Evolutionary conservation across 768 basidiomycete species (phyloP), one percentile per base, ranked within the genome.

Genomic region (Trametes meyenii): DNA sequence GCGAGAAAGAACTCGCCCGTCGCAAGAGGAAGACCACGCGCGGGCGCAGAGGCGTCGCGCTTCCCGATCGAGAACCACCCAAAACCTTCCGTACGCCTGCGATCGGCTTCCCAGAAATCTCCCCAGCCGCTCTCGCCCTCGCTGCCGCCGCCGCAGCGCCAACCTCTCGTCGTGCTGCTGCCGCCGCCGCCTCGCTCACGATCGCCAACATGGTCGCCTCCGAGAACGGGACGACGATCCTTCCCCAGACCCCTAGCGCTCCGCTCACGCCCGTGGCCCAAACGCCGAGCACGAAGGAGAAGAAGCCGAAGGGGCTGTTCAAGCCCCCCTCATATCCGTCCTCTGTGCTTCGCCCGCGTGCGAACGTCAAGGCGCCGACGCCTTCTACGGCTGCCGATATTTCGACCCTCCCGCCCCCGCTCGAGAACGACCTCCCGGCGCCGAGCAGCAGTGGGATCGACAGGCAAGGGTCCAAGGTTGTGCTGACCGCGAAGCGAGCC

Each of bases 131-230:
- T 0, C 76, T 90, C 43, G 89, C 90, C 0, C 72, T 85, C 7
- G 86, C 84, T 1, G 83, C 81, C 16, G 85, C 87, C 0, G 84
- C 85, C 3, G 84, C 79, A 55, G 87, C 87, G 1, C 89, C 90
- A 0, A 84, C 85, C 13, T 87, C 88, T 0, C 77, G 92, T 58
- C 80, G 94, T 67, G 94, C 93, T 2, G 95, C 95, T 0, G 95
- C 95, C 0, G 88, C 89, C 0, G 90, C 90, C 5, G 92, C 92
- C 3, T 85, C 86, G 5, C 65, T 90, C 45, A 92, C 87, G n/a
- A 94, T 94, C 66, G 92, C 92, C 35, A 92, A 89, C 67, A 92
- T 96, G 83, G 92, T 95, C 1, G 94, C 94, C 1, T 90, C 90
- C 1, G 94, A 96, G 76, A 95, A 95, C 66, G 92, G 91, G 55